Base-by-base conservation (phyloP, 2,329 filamentous ascomycete genomes). In the Lecanicillium sp. region DNA sequence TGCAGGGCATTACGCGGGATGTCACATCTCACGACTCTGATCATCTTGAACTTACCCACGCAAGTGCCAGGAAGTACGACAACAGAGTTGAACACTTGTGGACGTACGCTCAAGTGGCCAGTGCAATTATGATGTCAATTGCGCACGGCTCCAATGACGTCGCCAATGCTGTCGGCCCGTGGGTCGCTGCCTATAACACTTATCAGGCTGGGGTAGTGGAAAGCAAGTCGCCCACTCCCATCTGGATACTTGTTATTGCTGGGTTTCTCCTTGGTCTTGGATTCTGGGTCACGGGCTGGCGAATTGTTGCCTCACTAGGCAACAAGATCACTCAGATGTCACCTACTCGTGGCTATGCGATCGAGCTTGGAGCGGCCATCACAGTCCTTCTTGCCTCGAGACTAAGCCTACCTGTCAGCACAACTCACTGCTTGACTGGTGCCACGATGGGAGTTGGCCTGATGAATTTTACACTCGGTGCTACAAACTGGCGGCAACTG, bases 31-130 rank as follows among this genome's bases (percentile, higher is more conserved):
- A 49, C 5, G 27, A 14, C 25, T 19, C 5, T 9, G 9, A 11
- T 29, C 22, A 13, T 29, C 31, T 19, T 15, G n/a, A 37, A 25
- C 20, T 28, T 15, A 28, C 9, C 4, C 25, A 37, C 14, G 68
- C 67, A 15, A 6, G 6, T 15, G 29, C 29, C 29, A 13, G 6
- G 6, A 15, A 6, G 6, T 30, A n/a, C 43, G 65, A 67, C 46
- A 61, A 63, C 42, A 53, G 57, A 5, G 61, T 67, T 15, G 66
- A 69, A 46, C 63, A 70, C 50, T 52, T 65, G 41, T 69, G 60
- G 58, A 65, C 64, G 2, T 68, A 58, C 48, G 58, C 52, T 40
- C 62, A 64, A 48, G 56, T 64, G 6, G 47, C 53, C 38, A 54
- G 52, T 4, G 59, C 61, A 29, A 56, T 60, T 43, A 56, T 30